phyloP scores from a whole-genome alignment of 2,329 filamentous ascomycete species.

The Colletotrichum liriopes region DNA sequence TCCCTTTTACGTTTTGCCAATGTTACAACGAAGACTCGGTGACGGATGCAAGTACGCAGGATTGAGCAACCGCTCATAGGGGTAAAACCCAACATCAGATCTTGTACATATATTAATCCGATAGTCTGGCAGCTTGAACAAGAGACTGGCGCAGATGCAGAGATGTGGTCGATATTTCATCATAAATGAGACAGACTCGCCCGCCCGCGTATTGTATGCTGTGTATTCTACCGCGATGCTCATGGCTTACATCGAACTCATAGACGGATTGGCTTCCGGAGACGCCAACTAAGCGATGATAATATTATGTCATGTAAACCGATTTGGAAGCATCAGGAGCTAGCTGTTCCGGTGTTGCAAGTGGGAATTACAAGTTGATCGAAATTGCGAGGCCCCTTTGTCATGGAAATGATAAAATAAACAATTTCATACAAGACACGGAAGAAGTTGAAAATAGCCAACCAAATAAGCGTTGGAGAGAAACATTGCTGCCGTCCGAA shows the following conservation, averaged over 20 bases:
- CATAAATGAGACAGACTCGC: neutral
- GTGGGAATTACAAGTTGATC: neutral
- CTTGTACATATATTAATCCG: no score
- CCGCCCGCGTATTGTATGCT: neutral
- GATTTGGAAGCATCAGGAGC: no score
- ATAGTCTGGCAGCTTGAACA: neutral
- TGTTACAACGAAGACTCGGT: no score
- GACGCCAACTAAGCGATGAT: no score
- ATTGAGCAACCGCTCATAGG: no score
- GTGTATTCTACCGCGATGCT: neutral
- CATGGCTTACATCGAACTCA: no score
- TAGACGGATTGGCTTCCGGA: no score
- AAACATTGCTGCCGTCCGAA: constrained; percentile 5
- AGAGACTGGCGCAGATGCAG: neutral
- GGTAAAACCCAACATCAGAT: no score
- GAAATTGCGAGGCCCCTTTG: neutral
- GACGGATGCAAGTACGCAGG: no score
- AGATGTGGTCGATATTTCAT: neutral
- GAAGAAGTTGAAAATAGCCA: neutral
- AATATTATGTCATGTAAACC: neutral
- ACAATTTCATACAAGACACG: constrained; percentile 11
- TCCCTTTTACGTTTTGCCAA: no score
- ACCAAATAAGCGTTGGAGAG: neutral
- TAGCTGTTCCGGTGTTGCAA: neutral
- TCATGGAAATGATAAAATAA: neutral